These are phyloP conservation scores for Stagonosporopsis tanaceti DNA, from an alignment of 2,329 filamentous ascomycete genomes.

Conservation along the genomic window DNA sequence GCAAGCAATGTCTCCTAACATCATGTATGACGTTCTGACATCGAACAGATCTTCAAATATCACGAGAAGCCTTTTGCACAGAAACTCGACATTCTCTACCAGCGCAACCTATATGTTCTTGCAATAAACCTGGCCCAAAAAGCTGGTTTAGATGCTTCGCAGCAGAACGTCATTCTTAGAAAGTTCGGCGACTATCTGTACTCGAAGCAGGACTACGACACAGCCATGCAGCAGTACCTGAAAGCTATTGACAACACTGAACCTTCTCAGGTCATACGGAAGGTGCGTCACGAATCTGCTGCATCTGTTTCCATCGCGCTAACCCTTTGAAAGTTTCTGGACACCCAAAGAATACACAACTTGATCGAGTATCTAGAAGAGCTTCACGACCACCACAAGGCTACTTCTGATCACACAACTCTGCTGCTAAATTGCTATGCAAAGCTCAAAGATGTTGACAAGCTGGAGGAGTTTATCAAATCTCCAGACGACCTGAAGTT, in stretches of 20 bases:
- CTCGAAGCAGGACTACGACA: slow-evolving; percentile 94
- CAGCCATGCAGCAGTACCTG: slow-evolving; percentile 98
- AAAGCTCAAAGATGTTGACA: slow-evolving; percentile 95
- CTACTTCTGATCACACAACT: slow-evolving; percentile 94
- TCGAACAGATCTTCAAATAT: slow-evolving; percentile 77
- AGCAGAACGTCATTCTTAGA: slow-evolving; percentile 91
- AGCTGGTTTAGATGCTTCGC: slow-evolving; percentile 76
- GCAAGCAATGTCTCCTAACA: slow-evolving; percentile 55
- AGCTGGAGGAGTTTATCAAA: slow-evolving; percentile 96
- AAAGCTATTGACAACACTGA: slow-evolving; percentile 96
- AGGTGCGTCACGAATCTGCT: slow-evolving; percentile 59
- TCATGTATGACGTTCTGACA: slow-evolving; percentile 20
- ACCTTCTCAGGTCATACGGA: slow-evolving; percentile 93
- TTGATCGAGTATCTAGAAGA: slow-evolving; percentile 97
- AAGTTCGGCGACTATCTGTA: slow-evolving; percentile 95
- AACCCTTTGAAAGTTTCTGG: slow-evolving; percentile 71
- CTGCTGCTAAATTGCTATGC: slow-evolving; percentile 96
- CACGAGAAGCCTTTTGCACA: slow-evolving; percentile 91
- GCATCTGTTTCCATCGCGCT: slow-evolving; percentile 5
- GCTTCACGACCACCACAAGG: slow-evolving; percentile 90
- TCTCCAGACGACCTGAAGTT: slow-evolving; percentile 94
- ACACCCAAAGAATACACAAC: slow-evolving; percentile 97
- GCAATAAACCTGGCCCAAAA: slow-evolving; percentile 95
- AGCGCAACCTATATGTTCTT: slow-evolving; percentile 88
- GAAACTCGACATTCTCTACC: slow-evolving; percentile 90